Conservation (phyloP, 345 rosid species). For the Lagerstroemia speciosa region DNA sequence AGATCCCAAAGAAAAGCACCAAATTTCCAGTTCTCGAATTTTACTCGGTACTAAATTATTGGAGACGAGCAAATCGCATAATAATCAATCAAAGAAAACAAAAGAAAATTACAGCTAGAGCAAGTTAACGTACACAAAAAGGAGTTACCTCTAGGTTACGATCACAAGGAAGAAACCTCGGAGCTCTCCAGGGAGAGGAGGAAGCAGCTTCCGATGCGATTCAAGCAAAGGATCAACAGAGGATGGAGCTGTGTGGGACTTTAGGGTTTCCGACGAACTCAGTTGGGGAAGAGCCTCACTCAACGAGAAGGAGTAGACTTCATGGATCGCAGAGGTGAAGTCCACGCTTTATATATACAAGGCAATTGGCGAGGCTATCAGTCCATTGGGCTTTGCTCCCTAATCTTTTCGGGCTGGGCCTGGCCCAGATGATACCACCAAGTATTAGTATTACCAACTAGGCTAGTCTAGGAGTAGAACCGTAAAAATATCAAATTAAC, state of each 20-base stretch:
- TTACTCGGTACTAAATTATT: background rate
- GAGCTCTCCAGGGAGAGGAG: background rate
- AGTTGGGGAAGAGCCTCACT: too few relatives aligned
- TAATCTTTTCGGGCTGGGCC: too few relatives aligned
- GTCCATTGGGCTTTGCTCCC: too few relatives aligned
- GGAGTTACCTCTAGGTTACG: background rate
- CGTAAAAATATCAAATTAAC: too few relatives aligned
- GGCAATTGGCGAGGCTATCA: too few relatives aligned
- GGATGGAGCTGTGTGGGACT: background rate
- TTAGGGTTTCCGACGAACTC: background rate
- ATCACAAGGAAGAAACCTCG: background rate
- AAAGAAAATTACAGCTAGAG: background rate
- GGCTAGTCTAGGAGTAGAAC: too few relatives aligned
- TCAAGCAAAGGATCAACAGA: background rate
- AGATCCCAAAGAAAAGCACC: background rate
- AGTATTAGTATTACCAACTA: too few relatives aligned
- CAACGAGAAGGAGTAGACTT: too few relatives aligned
- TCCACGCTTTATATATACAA: too few relatives aligned
- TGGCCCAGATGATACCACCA: too few relatives aligned
- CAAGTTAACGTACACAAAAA: background rate
- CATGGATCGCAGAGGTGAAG: too few relatives aligned
- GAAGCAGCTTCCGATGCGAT: background rate
- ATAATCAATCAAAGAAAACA: background rate
- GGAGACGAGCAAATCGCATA: background rate
- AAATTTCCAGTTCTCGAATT: background rate